These are phyloP conservation scores for Penicillium turbatum DNA, from an alignment of 495 filamentous ascomycete genomes.

Conservation along the genomic window DNA sequence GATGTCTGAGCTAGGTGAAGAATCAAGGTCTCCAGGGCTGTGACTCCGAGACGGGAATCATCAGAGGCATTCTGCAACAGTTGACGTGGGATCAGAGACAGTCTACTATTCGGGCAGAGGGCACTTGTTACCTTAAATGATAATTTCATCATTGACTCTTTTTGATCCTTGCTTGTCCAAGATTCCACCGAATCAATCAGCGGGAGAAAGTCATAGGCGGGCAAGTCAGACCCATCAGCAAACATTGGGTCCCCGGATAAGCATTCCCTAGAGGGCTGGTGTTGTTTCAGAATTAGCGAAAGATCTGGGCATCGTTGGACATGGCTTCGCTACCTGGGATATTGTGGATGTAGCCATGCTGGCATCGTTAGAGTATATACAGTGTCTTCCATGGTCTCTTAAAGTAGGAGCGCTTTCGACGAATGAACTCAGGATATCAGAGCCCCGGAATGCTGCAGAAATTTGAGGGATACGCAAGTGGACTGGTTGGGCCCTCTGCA, in stretches of 20 bases:
- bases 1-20: conserved; percentile 14
- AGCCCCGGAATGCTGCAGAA: conserved; percentile 6
- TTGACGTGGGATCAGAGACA: conserved; percentile 2
- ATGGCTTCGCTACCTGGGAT: conserved; percentile 16
- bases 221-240: conserved; percentile 2
- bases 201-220: conserved; percentile 16
- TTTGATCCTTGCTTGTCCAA: conserved; percentile 20
- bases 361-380: conserved; percentile 15
- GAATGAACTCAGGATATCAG: conserved; percentile 11
- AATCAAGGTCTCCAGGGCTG: conserved; percentile 22
- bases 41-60: neutral
- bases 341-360: neutral
- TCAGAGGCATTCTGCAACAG: conserved; percentile 3
- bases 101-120: neutral
- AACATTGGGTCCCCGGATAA: conserved; percentile 22
- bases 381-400: conserved; percentile 16
- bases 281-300: conserved; percentile 1
- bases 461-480: conserved; percentile 19
- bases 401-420: neutral
- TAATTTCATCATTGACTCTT: conserved; percentile 17
- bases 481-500: conserved; percentile 18
- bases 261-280: conserved; percentile 22
- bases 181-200: conserved; percentile 24
- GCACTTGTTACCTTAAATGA: conserved; percentile 26
- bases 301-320: neutral